A percentile compares a stretch with the other conserved stretches of the same genome.
Conservation (phyloP, 805 yeast species). For the Yarrowia osloensis region DNA sequence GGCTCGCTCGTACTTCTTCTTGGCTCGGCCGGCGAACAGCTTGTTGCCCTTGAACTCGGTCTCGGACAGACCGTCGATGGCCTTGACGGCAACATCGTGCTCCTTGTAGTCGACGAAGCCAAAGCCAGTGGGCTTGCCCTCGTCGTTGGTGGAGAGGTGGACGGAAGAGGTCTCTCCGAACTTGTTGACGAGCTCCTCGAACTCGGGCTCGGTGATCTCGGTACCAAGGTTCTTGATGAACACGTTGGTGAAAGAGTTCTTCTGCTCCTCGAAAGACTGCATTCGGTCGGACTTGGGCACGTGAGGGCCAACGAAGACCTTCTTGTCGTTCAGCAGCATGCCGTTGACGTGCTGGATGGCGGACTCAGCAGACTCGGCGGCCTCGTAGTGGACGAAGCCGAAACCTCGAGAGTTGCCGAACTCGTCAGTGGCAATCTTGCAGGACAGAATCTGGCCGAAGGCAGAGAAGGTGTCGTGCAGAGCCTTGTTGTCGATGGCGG, state of each 20-base stretch:
- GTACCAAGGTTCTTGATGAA: slow-evolving; percentile 86
- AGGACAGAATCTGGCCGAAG: slow-evolving; percentile 91
- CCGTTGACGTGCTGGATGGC: slow-evolving; percentile 98
- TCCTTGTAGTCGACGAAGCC: slow-evolving; percentile 90
- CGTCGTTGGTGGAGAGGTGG: slow-evolving; percentile 73
- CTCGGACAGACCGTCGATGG: slow-evolving; percentile 90
- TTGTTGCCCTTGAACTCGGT: slow-evolving; percentile 80
- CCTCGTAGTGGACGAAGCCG: slow-evolving; percentile 96
- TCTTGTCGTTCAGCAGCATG: slow-evolving; percentile 94
- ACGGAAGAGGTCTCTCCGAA: slow-evolving; percentile 84
- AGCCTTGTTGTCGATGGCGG: slow-evolving; percentile 98
- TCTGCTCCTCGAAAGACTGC: slow-evolving; percentile 84
- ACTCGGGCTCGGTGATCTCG: slow-evolving; percentile 57
- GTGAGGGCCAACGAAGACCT: slow-evolving; percentile 95
- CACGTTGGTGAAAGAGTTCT: slow-evolving; percentile 93
- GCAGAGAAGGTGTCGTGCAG: slow-evolving; percentile 97
- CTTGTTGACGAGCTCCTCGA: slow-evolving; percentile 68
- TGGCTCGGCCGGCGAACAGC: slow-evolving; percentile 97
- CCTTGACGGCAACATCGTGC: slow-evolving; percentile 86
- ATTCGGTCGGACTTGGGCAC: slow-evolving; percentile 90
- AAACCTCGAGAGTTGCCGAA: slow-evolving; percentile 90
- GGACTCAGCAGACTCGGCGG: slow-evolving; percentile 86
- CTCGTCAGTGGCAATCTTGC: slow-evolving; percentile 96
- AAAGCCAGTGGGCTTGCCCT: slow-evolving; percentile 91
- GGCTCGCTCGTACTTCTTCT: slow-evolving; percentile 96